phyloP scores from a whole-genome alignment of 1,284 basidiomycete genomes.

The Austropuccinia psidii region DNA sequence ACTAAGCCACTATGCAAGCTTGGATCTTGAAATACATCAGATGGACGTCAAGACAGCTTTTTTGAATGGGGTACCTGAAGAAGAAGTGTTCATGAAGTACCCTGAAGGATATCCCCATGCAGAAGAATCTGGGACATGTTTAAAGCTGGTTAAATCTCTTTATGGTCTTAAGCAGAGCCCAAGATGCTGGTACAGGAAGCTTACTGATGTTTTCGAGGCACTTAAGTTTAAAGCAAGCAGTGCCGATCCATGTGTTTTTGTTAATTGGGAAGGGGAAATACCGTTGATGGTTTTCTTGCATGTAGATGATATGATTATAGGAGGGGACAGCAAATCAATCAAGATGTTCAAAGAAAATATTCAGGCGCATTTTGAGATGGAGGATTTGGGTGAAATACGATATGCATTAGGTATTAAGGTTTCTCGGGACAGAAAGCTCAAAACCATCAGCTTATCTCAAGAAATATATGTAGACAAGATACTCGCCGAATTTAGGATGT shows the following conservation, averaged over 20 bases:
- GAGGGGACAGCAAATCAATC: no score
- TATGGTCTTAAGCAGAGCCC: slow-evolving; percentile 1
- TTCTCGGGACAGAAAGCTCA: no score
- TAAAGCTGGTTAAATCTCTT: neutral
- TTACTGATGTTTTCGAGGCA: neutral
- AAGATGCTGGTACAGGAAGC: neutral
- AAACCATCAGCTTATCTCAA: no score
- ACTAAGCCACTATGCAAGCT: neutral
- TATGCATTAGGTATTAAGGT: no score
- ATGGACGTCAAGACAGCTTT: neutral
- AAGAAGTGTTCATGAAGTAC: neutral
- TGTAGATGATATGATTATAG: neutral
- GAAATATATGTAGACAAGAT: no score
- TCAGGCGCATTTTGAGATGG: no score
- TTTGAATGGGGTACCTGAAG: neutral
- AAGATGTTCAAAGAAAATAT: no score
- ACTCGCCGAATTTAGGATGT: no score
- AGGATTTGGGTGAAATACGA: no score
- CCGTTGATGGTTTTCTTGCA: neutral
- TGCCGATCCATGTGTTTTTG: neutral
- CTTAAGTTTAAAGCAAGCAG: neutral
- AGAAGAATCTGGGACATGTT: neutral
- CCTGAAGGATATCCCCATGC: neutral
- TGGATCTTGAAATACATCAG: neutral
- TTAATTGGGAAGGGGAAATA: neutral